Evolutionary conservation across 345 rosid genomes (phyloP), one percentile per base, ranked within the genome.

Genomic region (Passiflora organensis): DNA sequence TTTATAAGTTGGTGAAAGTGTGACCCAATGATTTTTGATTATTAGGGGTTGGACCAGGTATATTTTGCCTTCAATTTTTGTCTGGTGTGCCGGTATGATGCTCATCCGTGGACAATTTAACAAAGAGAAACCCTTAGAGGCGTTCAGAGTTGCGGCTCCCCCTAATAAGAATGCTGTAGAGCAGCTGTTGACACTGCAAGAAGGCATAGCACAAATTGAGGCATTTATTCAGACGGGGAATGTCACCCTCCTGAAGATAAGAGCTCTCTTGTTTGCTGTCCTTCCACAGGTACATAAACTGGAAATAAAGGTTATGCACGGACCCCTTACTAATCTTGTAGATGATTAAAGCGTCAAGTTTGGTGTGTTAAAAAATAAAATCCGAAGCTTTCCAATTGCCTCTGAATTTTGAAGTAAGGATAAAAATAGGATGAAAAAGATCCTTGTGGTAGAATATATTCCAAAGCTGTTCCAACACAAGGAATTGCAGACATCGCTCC

Each of bases 141-240:
- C 88, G 34, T 77, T 85, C 68, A 69, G 66, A 76, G 83, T 88
- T 32, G 74, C 51, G 28, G 72, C 80, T 54, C 95, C 95, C 18
- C 90, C 93, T 5, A 77, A 66, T 71, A 77, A 81, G 63, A 91
- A 82, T 59, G 86, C 96, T n/a, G 89, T 91, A 10, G 96, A 86
- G 85, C 96, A 88, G 79, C 77, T 91, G 58, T 71, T 88, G 67
- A 32, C 82, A 42, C 68, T 88, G 38, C 98, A 88, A 69, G 96
- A 91, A 51, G 86, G 81, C 58, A 64, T 88, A 36, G 62, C 81
- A 53, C 89, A 84, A 48, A 56, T 74, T 17, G 95, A 88, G 75
- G 75, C 85, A 58, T 61, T 91, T 50, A 84, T 91, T 72, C 93
- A 86, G 72, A 59, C 79, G 8, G 88, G 76, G 39, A 91, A 91